phyloP scores from a whole-genome alignment of 2,329 filamentous ascomycete genomes.

The Trichoderma sp. region DNA sequence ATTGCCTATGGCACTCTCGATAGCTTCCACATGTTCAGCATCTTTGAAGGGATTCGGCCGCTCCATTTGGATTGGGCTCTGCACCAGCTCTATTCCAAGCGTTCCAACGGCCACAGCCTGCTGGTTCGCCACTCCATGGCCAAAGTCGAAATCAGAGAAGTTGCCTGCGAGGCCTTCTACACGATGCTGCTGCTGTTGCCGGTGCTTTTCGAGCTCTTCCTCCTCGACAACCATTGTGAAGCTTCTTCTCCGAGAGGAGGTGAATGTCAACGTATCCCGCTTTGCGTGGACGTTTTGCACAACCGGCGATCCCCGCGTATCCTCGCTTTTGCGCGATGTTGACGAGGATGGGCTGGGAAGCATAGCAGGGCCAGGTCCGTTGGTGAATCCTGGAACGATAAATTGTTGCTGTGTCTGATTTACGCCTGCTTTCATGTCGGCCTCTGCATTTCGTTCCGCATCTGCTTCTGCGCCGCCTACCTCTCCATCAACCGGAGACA shows the following conservation, averaged over 20 bases:
- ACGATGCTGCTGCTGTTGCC: conserved; percentile 30
- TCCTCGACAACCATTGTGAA: conserved; percentile 46
- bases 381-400: conserved; percentile 32
- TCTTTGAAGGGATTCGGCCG: conserved; percentile 18
- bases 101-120: conserved; percentile 17
- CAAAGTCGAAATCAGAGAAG: conserved; percentile 44
- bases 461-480: background rate
- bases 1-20: background rate
- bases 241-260: conserved; percentile 49
- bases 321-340: conserved; percentile 43
- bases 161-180: conserved; percentile 42
- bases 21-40: background rate
- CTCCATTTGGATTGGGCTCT: conserved; percentile 24
- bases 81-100: conserved; percentile 19
- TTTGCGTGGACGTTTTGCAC: conserved; percentile 53
- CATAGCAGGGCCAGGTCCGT: conserved; percentile 33
- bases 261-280: conserved; percentile 53
- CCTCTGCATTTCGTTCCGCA: conserved; percentile 28
- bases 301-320: conserved; percentile 46
- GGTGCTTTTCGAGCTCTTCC: conserved; percentile 28
- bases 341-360: conserved; percentile 49
- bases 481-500: background rate
- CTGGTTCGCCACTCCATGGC: conserved; percentile 34
- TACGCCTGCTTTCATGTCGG: conserved; percentile 14
- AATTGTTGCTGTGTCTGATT: conserved; percentile 27